Evolutionary conservation across 495 filamentous ascomycete species (phyloP).

Genomic region (Aspergillus olivimuriae): DNA sequence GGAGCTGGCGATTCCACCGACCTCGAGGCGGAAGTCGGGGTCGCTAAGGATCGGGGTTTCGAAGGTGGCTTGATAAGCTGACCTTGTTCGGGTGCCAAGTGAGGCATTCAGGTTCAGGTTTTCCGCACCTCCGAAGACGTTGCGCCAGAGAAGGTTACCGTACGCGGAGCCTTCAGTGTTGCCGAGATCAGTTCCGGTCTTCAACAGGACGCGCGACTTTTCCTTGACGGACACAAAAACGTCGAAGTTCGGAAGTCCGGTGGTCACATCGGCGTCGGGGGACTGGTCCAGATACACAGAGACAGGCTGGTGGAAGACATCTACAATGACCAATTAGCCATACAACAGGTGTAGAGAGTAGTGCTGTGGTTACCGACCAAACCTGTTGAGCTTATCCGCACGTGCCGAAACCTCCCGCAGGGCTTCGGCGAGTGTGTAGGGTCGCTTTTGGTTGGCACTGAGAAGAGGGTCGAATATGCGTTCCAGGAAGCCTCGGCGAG

Average conservation of each 20-base stretch:
- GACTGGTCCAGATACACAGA: conserved; percentile 71
- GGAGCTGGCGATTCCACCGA: conserved; percentile 72
- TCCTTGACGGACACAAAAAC: conserved; percentile 71
- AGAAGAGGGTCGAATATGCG: conserved; percentile 72
- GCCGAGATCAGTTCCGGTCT: conserved; percentile 88
- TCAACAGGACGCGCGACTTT: conserved; percentile 70
- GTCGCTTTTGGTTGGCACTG: conserved; percentile 53
- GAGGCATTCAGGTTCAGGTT: conserved; percentile 78
- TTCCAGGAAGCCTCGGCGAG: conserved; percentile 72
- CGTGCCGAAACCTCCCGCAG: conserved; percentile 60
- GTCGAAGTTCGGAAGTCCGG: conserved; percentile 62
- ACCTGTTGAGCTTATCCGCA: conserved; percentile 67
- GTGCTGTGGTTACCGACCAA: conserved; percentile 54
- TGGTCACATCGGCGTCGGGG: conserved; percentile 49
- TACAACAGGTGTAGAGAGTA: background rate
- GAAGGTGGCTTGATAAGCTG: conserved; percentile 79
- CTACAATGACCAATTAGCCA: conserved; percentile 30
- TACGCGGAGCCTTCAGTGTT: conserved; percentile 90
- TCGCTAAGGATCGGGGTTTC: conserved; percentile 74
- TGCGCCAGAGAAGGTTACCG: conserved; percentile 72
- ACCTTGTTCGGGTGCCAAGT: conserved; percentile 79
- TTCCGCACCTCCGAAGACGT: conserved; percentile 93
- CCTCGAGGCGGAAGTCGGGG: conserved; percentile 66
- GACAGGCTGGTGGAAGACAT: conserved; percentile 83
- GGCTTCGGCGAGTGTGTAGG: conserved; percentile 72